Base-by-base conservation (phyloP, 257 asterid genomes). In the Dorcoceras hygrometricum region DNA sequence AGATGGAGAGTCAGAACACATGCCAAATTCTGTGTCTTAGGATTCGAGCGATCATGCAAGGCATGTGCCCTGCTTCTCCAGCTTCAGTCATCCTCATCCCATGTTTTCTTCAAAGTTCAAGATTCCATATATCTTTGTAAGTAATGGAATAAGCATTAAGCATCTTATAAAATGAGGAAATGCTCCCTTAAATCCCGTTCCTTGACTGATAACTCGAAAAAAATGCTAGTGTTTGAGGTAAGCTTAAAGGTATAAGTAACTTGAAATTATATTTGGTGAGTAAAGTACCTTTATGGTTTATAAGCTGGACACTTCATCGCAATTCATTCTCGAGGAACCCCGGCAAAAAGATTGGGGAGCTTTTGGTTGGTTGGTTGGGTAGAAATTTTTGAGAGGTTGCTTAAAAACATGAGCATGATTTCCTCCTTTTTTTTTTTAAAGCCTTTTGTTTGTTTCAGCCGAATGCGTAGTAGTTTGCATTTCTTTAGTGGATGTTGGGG, bases 61-160 rank as follows among this genome's bases (percentile, higher is more conserved):
- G 84, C 84, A 76, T 73, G 84, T 80, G 79, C 79, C 84, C 81
- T 76, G 84, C 84, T 80, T 76, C 84, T 80, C 84, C 84, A 80
- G 57, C 81, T 70, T 80, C 79, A 65, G 29, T 46, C 65, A 76
- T 24, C 73, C 77, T 63, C 77, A 32, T 78, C 70, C 74, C 18
- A 67, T 50, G 5, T 65, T n/a, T 53, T 36, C 19, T 36, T 51
- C 57, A 22, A 2, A 46, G 53, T 27, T 48, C 24, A 6, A 46
- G 12, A 3, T 56, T 10, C 28, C 0, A 27, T 8, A 26, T 62
- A 50, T 31, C 23, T 20, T 62, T 32, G 19, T 28, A 46, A 34
- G 10, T 12, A n/a, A n/a, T n/a, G n/a, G n/a, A n/a, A n/a, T n/a
- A n/a, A n/a, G n/a, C n/a, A n/a, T n/a, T n/a, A n/a, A n/a, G n/a